Conservation (phyloP, 768 basidiomycete species). For the Leccinum aurantiacum region DNA sequence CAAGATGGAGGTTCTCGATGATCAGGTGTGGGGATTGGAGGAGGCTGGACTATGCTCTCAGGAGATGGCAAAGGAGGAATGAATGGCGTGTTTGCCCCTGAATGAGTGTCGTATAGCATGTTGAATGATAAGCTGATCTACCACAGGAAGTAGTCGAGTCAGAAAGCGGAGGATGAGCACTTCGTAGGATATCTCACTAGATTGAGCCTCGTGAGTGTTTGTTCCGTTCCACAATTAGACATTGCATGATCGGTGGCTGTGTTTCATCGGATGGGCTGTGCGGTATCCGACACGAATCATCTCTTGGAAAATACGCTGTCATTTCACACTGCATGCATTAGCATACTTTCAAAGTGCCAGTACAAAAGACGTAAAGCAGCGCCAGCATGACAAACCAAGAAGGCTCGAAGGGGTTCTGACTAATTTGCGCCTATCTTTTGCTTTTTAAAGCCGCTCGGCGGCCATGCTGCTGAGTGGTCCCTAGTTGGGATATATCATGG, state of each 20-base stretch:
- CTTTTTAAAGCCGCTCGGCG: neutral
- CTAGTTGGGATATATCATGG: neutral
- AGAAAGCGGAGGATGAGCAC: constrained; percentile 15
- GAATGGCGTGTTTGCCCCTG: constrained; percentile 37
- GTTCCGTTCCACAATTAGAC: constrained; percentile 8
- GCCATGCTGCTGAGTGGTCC: neutral
- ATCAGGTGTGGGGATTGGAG: constrained; percentile 34
- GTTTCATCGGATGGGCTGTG: neutral
- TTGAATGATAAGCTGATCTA: constrained; percentile 25
- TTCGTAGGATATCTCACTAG: constrained; percentile 15
- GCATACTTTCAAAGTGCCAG: neutral
- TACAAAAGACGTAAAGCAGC: neutral
- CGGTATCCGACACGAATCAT: neutral
- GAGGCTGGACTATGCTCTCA: constrained; percentile 34
- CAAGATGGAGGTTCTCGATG: constrained; percentile 33
- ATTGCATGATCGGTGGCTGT: constrained; percentile 28
- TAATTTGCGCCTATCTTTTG: neutral
- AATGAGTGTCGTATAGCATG: constrained; percentile 33
- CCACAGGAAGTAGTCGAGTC: constrained; percentile 22
- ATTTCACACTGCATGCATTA: too few relatives aligned
- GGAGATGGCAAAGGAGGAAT: constrained; percentile 40
- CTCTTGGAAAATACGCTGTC: too few relatives aligned
- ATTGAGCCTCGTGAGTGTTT: neutral
- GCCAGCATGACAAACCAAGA: constrained; percentile 1
- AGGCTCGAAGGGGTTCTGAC: neutral